Conservation (phyloP, 345 rosid genomes). For the Trapa incisa region DNA sequence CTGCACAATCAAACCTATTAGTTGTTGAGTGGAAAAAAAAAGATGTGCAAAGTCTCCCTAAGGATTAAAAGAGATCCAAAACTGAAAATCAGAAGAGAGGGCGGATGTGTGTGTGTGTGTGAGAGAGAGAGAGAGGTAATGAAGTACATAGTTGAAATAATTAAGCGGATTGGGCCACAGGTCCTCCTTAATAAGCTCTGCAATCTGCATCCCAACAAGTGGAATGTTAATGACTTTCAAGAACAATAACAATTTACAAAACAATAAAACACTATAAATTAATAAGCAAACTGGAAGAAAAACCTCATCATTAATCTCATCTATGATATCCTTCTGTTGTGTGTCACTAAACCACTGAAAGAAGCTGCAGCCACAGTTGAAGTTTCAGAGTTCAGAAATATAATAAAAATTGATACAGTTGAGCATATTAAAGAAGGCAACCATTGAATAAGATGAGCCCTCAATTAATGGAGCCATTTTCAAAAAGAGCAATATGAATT, state of each 20-base stretch:
- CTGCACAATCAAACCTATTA: neutral
- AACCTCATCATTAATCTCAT: constrained; percentile 77
- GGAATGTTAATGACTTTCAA: neutral
- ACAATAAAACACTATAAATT: neutral
- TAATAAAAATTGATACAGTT: neutral
- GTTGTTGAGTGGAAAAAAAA: neutral
- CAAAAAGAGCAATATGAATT: neutral
- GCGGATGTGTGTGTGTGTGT: too few species aligned
- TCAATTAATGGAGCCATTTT: neutral
- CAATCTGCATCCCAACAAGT: constrained; percentile 41
- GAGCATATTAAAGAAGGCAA: neutral
- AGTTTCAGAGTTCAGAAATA: neutral
- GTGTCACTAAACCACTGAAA: constrained; percentile 70
- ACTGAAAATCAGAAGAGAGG: neutral
- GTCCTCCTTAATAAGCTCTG: constrained; percentile 92
- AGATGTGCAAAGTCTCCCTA: neutral
- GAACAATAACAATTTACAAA: neutral
- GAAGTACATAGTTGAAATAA: constrained; percentile 64
- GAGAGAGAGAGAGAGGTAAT: neutral
- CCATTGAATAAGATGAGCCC: neutral
- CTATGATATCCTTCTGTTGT: constrained; percentile 41
- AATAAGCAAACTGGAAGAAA: constrained; percentile 4
- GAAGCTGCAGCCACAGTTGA: constrained; percentile 39
- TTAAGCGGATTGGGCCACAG: constrained; percentile 90
- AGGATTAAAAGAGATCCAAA: neutral